Conservation (phyloP, 2,329 filamentous ascomycete species). For the Aspergillus sp. region DNA sequence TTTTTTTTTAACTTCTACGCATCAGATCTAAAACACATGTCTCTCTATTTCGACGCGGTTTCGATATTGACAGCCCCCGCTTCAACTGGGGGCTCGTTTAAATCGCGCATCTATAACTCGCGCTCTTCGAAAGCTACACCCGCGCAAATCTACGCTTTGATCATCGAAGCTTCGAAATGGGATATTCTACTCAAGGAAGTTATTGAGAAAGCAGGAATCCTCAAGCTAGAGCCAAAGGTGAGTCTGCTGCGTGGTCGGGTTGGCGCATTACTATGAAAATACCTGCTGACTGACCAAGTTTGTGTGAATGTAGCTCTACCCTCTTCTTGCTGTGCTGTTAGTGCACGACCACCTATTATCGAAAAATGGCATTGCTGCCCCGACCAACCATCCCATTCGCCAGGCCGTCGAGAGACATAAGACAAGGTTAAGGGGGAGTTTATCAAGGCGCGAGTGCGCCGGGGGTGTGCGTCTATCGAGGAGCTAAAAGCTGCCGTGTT, state of each 20-base stretch:
- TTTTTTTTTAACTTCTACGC: neutral
- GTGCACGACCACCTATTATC: conserved; percentile 80
- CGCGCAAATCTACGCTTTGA: conserved; percentile 80
- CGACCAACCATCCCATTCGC: conserved; percentile 71
- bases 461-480: conserved; percentile 64
- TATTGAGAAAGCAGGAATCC: conserved; percentile 72
- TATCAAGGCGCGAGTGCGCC: conserved; percentile 69
- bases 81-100: conserved; percentile 74
- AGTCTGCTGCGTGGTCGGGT: conserved; percentile 8
- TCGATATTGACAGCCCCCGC: conserved; percentile 62
- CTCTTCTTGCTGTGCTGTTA: conserved; percentile 73
- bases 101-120: conserved; percentile 72
- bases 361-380: conserved; percentile 77
- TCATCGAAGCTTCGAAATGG: conserved; percentile 87
- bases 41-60: conserved; percentile 89
- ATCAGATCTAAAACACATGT: conserved; percentile 56
- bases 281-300: conserved; percentile 36
- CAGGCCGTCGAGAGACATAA: conserved; percentile 75
- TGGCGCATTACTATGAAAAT: too few relatives aligned
- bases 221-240: conserved; percentile 82
- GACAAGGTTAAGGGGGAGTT: conserved; percentile 74
- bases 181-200: conserved; percentile 79
- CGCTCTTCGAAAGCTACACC: conserved; percentile 74
- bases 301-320: conserved; percentile 60
- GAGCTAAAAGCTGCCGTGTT: conserved; percentile 47